These are phyloP conservation scores for Musa acuminata DNA, from an alignment of 176 grass and related monocot genomes.

Conservation along the genomic window DNA sequence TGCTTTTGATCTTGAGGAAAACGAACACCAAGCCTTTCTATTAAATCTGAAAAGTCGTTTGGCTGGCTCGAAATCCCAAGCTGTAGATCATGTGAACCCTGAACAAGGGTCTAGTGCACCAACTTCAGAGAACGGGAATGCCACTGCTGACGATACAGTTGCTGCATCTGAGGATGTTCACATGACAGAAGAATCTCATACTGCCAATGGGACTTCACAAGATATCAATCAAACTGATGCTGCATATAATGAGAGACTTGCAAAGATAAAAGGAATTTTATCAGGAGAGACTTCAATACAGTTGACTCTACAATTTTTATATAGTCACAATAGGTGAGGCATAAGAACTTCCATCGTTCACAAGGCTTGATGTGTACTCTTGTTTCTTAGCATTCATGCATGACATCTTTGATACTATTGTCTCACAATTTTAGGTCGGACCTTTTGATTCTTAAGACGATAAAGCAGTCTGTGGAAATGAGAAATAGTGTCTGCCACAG, in stretches of 20 bases:
- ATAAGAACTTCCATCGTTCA: neutral
- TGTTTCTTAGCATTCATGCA: constrained; percentile 14
- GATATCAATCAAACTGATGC: constrained; percentile 53
- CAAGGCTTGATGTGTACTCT: neutral
- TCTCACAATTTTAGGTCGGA: constrained; percentile 57
- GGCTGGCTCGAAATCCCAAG: neutral
- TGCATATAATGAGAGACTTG: constrained; percentile 49
- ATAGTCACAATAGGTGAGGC: constrained; percentile 83
- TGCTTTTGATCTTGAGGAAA: constrained; percentile 92
- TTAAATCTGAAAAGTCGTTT: constrained; percentile 61
- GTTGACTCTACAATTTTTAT: constrained; percentile 90
- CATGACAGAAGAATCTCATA: constrained; percentile 56
- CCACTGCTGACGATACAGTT: constrained; percentile 29
- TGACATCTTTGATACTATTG: constrained; percentile 4
- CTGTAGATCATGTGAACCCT: neutral
- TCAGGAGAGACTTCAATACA: constrained; percentile 94
- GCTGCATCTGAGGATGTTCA: constrained; percentile 59
- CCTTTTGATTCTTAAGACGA: constrained; percentile 95
- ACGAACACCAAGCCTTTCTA: constrained; percentile 98
- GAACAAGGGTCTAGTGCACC: constrained; percentile 23
- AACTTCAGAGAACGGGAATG: constrained; percentile 36
- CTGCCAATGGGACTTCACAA: constrained; percentile 51
- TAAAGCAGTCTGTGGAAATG: constrained; percentile 99
- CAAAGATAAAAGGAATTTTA: constrained; percentile 91
- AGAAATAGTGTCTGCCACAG: constrained; percentile 99